Base-by-base conservation (phyloP, 2,329 filamentous ascomycete species). In the Alternaria alternata region DNA sequence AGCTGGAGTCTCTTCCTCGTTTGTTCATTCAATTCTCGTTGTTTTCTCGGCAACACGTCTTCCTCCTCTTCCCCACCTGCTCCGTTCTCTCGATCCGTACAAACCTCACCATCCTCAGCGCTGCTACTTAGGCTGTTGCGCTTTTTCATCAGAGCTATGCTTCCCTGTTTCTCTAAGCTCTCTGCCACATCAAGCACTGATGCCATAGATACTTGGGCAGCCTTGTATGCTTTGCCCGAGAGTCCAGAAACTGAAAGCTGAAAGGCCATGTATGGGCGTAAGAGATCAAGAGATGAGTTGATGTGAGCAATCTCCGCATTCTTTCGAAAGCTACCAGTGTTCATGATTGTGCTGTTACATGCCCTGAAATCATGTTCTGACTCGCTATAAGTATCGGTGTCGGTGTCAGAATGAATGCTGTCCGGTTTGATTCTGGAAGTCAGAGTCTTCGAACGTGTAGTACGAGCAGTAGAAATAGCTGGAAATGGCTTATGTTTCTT, bases 261-360 rank as follows among this genome's bases (percentile, higher is more conserved):
- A 42, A 58, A 58, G 30, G 55, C 26, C 34, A 58, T 26, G 34
- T 58, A 58, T 7, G 48, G 48, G 24, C 32, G 41, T 34, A 58
- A 8, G 18, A 53, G 34, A 24, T 24, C 22, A 2, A 53, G 48
- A 6, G 55, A 26, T 16, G 28, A 16, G 24, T 34, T 53, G 26
- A 24, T 18, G n/a, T n/a, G 26, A 24, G n/a, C 1, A 7, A 6
- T 20, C 5, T 51, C 18, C 4, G 16, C 12, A 18, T 18, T 38
- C 39, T 42, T 42, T 8, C 7, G 39, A 42, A 16, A 12, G 12
- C 12, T 22, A 14, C 7, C 12, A 6, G 20, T 24, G 39, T 24
- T 24, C 14, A 5, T 24, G 20, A 20, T 24, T 5, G 39, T 24
- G 20, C 18, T 42, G 39, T 42, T 2, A 16, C 20, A 7, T 14